A percentile compares a stretch with the other conserved stretches of the same genome.
Evolutionary conservation across 306 rosid species (phyloP).

Genomic region (peach (Prunus persica)): Prunus_persica_NCBIv2 NC_034015.1:16314501-16315000

Average conservation of each 20-base stretch:
- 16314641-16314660: constrained; percentile 82
- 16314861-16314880: not conserved
- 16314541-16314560: constrained; percentile 71
- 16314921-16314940: not conserved
- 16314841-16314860: not conserved
- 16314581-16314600: constrained; percentile 76
- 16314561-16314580: constrained; percentile 54
- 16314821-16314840: constrained; percentile 60
- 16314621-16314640: constrained; percentile 75
- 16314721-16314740: constrained; percentile 83
- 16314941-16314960: not conserved
- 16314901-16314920: not conserved
- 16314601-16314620: constrained; percentile 86
- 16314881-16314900: no score
- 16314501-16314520: constrained; percentile 52
- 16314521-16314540: constrained; percentile 72
- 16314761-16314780: constrained; percentile 68
- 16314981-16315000: not conserved
- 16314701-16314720: constrained; percentile 89
- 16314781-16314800: constrained; percentile 79
- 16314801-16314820: constrained; percentile 57
- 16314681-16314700: constrained; percentile 79
- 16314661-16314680: constrained; percentile 65
- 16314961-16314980: not conserved
- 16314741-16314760: constrained; percentile 78